These are phyloP conservation scores for Musa acuminata DNA, from an alignment of 176 grass and related monocot genomes.

Conservation along the genomic window DNA sequence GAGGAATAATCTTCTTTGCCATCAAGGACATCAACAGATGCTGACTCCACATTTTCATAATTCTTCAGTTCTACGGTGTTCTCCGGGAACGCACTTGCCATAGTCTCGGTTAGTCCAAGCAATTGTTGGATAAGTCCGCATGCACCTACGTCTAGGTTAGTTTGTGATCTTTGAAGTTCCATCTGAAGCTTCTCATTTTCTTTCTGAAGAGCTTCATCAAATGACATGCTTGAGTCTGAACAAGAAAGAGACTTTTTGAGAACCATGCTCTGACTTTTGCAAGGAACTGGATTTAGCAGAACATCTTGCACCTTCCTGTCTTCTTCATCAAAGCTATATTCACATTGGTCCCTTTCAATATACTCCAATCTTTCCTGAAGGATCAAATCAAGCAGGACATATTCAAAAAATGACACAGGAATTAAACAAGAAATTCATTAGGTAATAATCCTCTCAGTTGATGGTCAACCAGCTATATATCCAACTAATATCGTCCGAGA, in stretches of 20 bases:
- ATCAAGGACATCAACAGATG: conserved; percentile 20
- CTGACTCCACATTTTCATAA: conserved; percentile 28
- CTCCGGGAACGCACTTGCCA: conserved; percentile 50
- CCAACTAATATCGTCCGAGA: no score
- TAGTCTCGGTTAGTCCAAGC: conserved; percentile 62
- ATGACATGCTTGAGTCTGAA: conserved; percentile 77
- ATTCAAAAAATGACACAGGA: neutral
- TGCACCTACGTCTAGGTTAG: conserved; percentile 58
- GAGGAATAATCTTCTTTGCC: conserved; percentile 17
- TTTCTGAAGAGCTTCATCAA: conserved; percentile 63
- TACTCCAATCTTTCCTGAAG: conserved; percentile 68
- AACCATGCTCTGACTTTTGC: conserved; percentile 40
- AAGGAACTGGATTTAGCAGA: conserved; percentile 53
- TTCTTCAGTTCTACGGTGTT: conserved; percentile 27
- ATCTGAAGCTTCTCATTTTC: conserved; percentile 90
- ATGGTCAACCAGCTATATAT: neutral
- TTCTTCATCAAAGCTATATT: conserved; percentile 94
- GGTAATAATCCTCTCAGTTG: neutral
- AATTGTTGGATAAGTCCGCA: conserved; percentile 72
- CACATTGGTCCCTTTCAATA: conserved; percentile 82
- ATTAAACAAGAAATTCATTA: neutral
- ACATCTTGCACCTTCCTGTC: conserved; percentile 85
- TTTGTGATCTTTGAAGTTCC: conserved; percentile 84
- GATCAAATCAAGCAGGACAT: neutral
- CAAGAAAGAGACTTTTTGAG: conserved; percentile 86